A percentile compares a stretch with the other conserved stretches of the same genome.
These are phyloP conservation scores for Candida glaebosa DNA, from an alignment of 805 yeast species.

Conservation along the genomic window DNA sequence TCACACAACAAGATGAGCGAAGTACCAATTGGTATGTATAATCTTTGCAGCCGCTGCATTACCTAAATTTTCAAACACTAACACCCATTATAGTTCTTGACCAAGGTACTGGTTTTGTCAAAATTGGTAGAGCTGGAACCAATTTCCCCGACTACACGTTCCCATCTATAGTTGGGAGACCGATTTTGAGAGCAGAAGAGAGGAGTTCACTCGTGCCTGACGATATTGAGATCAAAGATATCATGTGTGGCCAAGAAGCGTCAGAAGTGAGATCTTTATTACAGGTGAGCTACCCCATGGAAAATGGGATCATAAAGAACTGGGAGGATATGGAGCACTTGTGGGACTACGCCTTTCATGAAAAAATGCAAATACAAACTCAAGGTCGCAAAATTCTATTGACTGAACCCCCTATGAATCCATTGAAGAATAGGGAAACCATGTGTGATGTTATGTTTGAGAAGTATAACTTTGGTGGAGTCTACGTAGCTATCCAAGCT, in stretches of 20 bases:
- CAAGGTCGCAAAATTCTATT: slow-evolving; percentile 75
- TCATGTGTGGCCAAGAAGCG: slow-evolving; percentile 98
- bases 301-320: slow-evolving; percentile 92
- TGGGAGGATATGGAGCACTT: slow-evolving; percentile 99
- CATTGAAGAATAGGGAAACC: slow-evolving; percentile 79
- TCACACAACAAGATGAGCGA: slow-evolving; percentile 17
- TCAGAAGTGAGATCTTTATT: slow-evolving; percentile 83
- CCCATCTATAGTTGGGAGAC: slow-evolving; percentile 97
- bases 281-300: slow-evolving; percentile 97
- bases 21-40: slow-evolving; percentile 29
- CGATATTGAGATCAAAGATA: slow-evolving; percentile 79
- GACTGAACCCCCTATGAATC: slow-evolving; percentile 99
- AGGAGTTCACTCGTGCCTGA: slow-evolving; percentile 53
- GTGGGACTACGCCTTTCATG: slow-evolving; percentile 97
- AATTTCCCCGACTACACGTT: slow-evolving; percentile 96
- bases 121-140: slow-evolving; percentile 94
- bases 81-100: slow-evolving; percentile 64
- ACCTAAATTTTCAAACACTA: background rate
- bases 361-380: slow-evolving; percentile 77
- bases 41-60: background rate
- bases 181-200: slow-evolving; percentile 95
- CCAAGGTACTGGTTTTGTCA: slow-evolving; percentile 98
- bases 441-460: slow-evolving; percentile 95
- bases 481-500: slow-evolving; percentile 94
- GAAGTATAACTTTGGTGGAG: slow-evolving; percentile 85